phyloP scores from a whole-genome alignment of 2,329 filamentous ascomycete genomes.

The Sporothrix pallida region DNA sequence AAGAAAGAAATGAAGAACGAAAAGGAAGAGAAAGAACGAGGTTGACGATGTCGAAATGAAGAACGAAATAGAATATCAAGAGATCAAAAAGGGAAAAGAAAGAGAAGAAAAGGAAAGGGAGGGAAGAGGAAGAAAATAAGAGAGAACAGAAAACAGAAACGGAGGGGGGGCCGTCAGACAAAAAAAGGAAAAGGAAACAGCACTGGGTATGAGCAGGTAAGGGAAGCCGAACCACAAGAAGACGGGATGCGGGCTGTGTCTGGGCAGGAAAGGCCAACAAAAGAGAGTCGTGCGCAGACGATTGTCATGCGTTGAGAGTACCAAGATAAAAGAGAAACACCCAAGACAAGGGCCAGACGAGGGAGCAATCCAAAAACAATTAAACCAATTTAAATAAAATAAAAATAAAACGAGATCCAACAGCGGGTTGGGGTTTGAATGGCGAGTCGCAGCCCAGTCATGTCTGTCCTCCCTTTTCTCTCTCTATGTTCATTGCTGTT shows the following conservation, averaged over 20 bases:
- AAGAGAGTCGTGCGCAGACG: slow-evolving; percentile 11
- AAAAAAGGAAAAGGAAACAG: too few species aligned
- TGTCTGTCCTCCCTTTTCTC: not conserved
- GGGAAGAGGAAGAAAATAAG: slow-evolving; percentile 25
- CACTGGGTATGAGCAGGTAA: too few species aligned
- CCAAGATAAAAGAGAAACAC: slow-evolving; percentile 31
- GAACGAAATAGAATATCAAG: not conserved
- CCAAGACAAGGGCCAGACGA: not conserved
- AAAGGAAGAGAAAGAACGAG: slow-evolving; percentile 36
- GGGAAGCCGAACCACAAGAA: not conserved
- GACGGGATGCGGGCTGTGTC: slow-evolving; percentile 20
- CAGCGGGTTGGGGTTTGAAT: not conserved
- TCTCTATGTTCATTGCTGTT: not conserved
- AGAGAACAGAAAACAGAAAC: slow-evolving; percentile 27
- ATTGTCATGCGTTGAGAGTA: slow-evolving; percentile 25
- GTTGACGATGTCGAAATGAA: slow-evolving; percentile 20
- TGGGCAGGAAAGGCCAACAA: not conserved
- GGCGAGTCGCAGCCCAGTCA: too few species aligned
- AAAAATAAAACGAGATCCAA: slow-evolving; percentile 8
- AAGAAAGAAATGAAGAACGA: slow-evolving; percentile 37
- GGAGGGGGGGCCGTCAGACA: not conserved
- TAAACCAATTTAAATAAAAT: not conserved
- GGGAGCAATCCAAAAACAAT: not conserved
- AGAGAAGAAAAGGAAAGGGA: slow-evolving; percentile 24
- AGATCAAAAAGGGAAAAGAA: slow-evolving; percentile 33